A percentile compares a stretch with the other conserved stretches of the same genome.
Conservation (phyloP, 1,284 basidiomycete species). For the Cutaneotrichosporon cyanovorans region DNA sequence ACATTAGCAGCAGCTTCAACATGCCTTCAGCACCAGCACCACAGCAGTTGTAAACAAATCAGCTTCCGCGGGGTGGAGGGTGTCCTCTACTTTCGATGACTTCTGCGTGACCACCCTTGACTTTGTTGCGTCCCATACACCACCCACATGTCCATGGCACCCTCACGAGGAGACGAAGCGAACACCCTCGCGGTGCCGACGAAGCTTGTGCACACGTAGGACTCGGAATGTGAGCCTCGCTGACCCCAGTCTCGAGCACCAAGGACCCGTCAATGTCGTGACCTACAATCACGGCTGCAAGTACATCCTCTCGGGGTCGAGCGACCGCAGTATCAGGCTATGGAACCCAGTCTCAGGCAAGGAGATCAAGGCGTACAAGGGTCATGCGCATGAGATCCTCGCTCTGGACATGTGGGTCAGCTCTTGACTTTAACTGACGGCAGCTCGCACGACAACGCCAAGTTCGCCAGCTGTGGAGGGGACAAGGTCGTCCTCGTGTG, state of each 20-base stretch:
- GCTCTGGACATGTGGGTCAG: slow-evolving; percentile 70
- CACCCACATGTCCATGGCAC: slow-evolving; percentile 12
- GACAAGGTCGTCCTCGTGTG: slow-evolving; percentile 88
- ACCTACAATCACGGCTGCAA: slow-evolving; percentile 77
- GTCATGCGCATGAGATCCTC: slow-evolving; percentile 90
- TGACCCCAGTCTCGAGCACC: slow-evolving; percentile 51
- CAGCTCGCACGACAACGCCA: slow-evolving; percentile 85
- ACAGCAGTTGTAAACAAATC: slow-evolving; percentile 1
- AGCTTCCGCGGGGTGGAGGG: slow-evolving; percentile 6
- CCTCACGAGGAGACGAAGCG: slow-evolving; percentile 15
- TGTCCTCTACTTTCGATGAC: no score
- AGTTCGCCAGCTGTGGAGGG: slow-evolving; percentile 87
- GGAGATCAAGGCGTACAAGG: slow-evolving; percentile 83
- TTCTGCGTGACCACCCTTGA: no score
- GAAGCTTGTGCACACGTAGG: slow-evolving; percentile 25
- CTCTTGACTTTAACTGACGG: neutral
- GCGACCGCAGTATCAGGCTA: slow-evolving; percentile 78
- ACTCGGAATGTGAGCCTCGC: rapidly evolving
- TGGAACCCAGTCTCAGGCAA: slow-evolving; percentile 80
- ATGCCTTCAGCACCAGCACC: no score
- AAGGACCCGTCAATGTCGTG: slow-evolving; percentile 73
- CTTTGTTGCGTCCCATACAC: no score
- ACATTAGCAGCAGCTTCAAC: no score
- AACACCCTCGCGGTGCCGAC: slow-evolving; percentile 19
- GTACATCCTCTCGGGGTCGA: slow-evolving; percentile 83